These are phyloP conservation scores for Populus nigra DNA, from an alignment of 345 rosid species.

Conservation along the genomic window DNA sequence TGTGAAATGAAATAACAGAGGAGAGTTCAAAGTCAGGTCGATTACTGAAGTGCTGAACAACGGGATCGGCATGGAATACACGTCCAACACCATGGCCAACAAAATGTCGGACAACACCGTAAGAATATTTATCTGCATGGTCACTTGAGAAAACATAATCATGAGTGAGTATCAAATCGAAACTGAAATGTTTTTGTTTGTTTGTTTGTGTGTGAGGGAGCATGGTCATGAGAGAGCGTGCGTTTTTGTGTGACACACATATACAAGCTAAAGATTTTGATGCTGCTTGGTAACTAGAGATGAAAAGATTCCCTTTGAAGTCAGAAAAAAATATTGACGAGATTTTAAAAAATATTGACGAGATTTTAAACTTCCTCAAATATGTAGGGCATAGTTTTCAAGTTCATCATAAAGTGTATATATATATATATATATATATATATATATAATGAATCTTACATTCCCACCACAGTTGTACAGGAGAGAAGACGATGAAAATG, in stretches of 20 bases:
- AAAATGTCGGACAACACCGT: conserved; percentile 76
- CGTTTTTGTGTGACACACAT: neutral
- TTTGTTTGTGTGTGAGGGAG: too few relatives aligned
- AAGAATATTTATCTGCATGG: conserved; percentile 76
- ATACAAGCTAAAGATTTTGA: neutral
- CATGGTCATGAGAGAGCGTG: neutral
- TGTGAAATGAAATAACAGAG: conserved; percentile 12
- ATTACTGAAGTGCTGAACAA: conserved; percentile 72
- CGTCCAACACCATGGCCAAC: conserved; percentile 94
- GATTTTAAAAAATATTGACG: neutral
- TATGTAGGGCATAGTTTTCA: neutral
- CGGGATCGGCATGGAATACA: conserved; percentile 88
- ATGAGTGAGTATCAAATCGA: conserved; percentile 15
- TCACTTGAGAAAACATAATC: conserved; percentile 43
- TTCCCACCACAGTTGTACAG: neutral
- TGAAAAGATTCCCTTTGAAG: neutral
- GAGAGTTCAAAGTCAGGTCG: conserved; percentile 10
- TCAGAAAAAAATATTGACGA: neutral
- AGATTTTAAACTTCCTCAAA: neutral
- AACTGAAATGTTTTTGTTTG: neutral
- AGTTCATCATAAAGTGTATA: neutral
- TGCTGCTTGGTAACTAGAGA: neutral
- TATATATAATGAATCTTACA: too few relatives aligned
- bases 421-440: too few relatives aligned
- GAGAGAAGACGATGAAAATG: neutral